These are phyloP conservation scores for Amaranthus cruentus DNA, from an alignment of 148 eudicot genomes.

Conservation along the genomic window DNA sequence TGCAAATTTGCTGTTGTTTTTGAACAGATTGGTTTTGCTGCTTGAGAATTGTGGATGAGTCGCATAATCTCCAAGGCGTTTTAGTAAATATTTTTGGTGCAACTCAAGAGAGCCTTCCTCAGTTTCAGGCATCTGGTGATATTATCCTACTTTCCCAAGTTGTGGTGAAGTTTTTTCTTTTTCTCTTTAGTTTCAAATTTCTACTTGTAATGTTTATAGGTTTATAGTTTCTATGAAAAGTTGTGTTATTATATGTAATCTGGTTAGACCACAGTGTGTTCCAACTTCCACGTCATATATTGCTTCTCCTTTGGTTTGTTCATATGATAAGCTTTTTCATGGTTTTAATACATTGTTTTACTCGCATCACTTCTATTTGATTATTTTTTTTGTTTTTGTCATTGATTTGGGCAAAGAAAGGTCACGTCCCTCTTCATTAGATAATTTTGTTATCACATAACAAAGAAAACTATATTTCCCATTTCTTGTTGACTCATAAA, in stretches of 20 bases:
- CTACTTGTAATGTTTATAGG: not conserved
- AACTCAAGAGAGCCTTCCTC: slow-evolving; percentile 61
- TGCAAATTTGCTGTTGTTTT: slow-evolving; percentile 1
- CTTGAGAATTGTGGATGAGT: slow-evolving; percentile 61
- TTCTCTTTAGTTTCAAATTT: not conserved
- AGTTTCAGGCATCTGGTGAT: slow-evolving; percentile 55
- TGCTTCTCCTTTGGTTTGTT: not conserved
- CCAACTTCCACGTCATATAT: not conserved
- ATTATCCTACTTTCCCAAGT: slow-evolving; percentile 58
- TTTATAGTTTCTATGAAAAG: too few relatives aligned
- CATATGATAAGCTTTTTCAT: not conserved
- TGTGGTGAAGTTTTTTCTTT: slow-evolving; percentile 28
- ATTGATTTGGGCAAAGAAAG: not conserved
- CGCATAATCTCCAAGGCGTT: slow-evolving; percentile 51
- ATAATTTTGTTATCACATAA: too few relatives aligned
- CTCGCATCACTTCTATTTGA: not conserved
- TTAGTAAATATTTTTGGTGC: slow-evolving; percentile 58
- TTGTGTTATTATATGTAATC: not conserved
- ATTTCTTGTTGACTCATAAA: not conserved
- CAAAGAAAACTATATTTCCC: not conserved
- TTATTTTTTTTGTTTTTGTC: too few relatives aligned
- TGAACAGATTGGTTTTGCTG: slow-evolving; percentile 69
- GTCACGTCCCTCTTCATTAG: not conserved
- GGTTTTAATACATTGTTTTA: not conserved
- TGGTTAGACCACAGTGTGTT: not conserved